Conservation (phyloP, 176 grass and related monocot genomes). For the Avena insularis region DNA sequence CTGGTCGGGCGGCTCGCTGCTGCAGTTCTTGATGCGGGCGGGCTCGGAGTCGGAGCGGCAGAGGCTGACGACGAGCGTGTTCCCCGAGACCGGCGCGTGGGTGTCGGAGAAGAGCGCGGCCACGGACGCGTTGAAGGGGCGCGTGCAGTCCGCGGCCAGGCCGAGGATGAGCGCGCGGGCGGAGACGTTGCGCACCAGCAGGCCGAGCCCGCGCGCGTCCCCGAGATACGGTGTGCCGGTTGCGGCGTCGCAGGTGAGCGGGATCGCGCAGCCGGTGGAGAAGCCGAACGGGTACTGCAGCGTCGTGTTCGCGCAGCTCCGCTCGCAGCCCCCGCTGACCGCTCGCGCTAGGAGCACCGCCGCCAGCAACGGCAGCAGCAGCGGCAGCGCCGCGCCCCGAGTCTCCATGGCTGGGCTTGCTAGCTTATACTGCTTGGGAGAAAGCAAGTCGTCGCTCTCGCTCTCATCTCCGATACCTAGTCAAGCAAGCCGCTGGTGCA, state of each 20-base stretch:
- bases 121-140: constrained; percentile 24
- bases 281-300: constrained; percentile 68
- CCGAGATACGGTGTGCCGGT: constrained; percentile 34
- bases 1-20: background rate
- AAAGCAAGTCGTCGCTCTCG: background rate
- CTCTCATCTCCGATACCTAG: background rate
- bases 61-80: constrained; percentile 26
- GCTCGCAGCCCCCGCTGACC: constrained; percentile 28
- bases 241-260: constrained; percentile 3
- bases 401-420: constrained; percentile 23
- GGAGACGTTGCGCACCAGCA: constrained; percentile 54
- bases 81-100: constrained; percentile 6
- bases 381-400: constrained; percentile 15
- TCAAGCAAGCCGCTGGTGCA: background rate
- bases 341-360: constrained; percentile 11
- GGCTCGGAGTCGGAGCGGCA: background rate
- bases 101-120: background rate
- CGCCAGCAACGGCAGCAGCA: constrained; percentile 9
- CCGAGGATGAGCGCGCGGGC: constrained; percentile 33
- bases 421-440: background rate
- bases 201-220: background rate
- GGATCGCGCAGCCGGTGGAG: constrained; percentile 49
- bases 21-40: constrained; percentile 18
- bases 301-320: constrained; percentile 15
- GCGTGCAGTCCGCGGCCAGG: constrained; percentile 15